Evolutionary conservation across 192 early-diverging fungal genomes (phyloP).

Genomic region (Jimgerdemannia flammicorona): DNA sequence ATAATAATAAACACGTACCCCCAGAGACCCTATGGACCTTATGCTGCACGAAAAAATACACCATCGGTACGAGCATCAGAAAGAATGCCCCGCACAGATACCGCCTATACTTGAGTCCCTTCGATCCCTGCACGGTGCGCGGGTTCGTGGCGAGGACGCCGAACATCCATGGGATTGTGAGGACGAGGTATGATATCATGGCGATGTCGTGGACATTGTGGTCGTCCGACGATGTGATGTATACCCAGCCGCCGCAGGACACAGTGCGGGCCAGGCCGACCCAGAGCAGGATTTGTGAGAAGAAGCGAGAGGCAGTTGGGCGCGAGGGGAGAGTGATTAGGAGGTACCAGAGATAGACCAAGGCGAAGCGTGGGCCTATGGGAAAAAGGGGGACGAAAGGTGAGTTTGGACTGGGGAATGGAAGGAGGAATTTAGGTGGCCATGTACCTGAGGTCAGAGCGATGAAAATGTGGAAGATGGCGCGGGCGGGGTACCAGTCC

Average conservation of each 20-base stretch:
- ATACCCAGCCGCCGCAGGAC: constrained; percentile 80
- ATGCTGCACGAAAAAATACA: constrained; percentile 75
- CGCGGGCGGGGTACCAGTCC: constrained; percentile 73
- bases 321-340: constrained; percentile 24
- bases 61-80: constrained; percentile 66
- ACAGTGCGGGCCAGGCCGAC: constrained; percentile 61
- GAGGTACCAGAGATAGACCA: constrained; percentile 47
- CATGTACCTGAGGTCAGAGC: constrained; percentile 61
- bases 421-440: not conserved
- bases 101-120: constrained; percentile 49
- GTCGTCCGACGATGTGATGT: constrained; percentile 78
- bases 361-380: constrained; percentile 44
- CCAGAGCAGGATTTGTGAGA: constrained; percentile 35
- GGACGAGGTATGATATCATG: constrained; percentile 76
- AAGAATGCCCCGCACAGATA: constrained; percentile 61
- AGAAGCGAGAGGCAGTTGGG: constrained; percentile 12
- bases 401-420: not conserved
- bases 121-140: constrained; percentile 32
- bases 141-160: constrained; percentile 48
- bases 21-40: constrained; percentile 71
- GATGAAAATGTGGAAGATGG: constrained; percentile 75
- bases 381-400: not conserved
- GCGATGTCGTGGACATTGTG: constrained; percentile 75
- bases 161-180: constrained; percentile 71
- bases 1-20: constrained; percentile 30